phyloP scores from a whole-genome alignment of 495 filamentous ascomycete genomes.

The Talaromyces borbonicus region DNA sequence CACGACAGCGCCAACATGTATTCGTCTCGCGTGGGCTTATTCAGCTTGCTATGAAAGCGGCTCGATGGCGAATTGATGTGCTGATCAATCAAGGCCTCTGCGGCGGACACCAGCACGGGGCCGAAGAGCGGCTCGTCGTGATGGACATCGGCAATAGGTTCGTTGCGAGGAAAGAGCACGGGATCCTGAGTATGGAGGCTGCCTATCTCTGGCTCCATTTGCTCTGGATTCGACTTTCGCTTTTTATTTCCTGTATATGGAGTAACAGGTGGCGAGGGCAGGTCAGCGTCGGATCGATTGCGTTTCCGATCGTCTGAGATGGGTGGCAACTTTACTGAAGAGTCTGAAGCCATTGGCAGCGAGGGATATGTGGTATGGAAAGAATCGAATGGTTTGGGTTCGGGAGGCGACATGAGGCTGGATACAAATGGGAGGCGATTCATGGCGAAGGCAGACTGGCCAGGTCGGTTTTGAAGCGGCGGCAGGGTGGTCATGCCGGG shows the following conservation, averaged over 20 bases:
- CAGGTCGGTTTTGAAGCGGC: conserved; percentile 1
- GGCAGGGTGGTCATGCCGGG: conserved; percentile 5
- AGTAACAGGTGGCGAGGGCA: conserved; percentile 65
- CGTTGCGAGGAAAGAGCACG: conserved; percentile 47
- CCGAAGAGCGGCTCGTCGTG: conserved; percentile 49
- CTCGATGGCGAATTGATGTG: conserved; percentile 58
- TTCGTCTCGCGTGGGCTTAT: conserved; percentile 59
- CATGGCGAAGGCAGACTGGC: conserved; percentile 22
- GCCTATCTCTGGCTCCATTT: conserved; percentile 24
- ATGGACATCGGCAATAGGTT: conserved; percentile 30
- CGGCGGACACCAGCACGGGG: conserved; percentile 31
- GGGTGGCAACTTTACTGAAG: conserved; percentile 34
- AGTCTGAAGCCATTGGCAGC: conserved; percentile 23
- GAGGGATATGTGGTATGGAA: conserved; percentile 36
- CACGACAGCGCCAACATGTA: conserved; percentile 60
- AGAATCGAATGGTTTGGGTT: conserved; percentile 50
- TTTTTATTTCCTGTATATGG: conserved; percentile 50
- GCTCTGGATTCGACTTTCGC: conserved; percentile 35
- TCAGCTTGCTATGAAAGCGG: conserved; percentile 42
- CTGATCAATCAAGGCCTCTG: conserved; percentile 48
- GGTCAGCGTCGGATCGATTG: conserved; percentile 39
- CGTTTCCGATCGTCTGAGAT: conserved; percentile 40
- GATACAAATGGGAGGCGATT: conserved; percentile 41
- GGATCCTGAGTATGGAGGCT: conserved; percentile 42
- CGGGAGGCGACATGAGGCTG: conserved; percentile 70